A percentile compares a stretch with the other conserved stretches of the same genome.
Conservation (phyloP, 2,329 filamentous ascomycete genomes). For the Dothiorella sarmentorum region DNA sequence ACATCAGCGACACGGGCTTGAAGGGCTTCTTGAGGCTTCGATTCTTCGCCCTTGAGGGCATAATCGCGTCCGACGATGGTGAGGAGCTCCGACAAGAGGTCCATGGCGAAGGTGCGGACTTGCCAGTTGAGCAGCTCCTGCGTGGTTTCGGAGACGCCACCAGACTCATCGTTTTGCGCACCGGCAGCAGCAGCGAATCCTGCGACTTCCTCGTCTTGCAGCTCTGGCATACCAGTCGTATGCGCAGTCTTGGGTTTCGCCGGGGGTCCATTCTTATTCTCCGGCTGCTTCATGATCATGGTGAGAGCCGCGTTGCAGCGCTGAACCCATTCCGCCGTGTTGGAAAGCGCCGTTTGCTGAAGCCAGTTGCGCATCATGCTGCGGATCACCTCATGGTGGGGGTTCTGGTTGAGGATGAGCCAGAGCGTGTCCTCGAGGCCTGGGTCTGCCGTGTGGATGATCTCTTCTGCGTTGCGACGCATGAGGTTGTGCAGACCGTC, state of each 20-base stretch:
- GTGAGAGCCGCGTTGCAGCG: constrained; percentile 85
- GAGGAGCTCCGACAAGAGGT: constrained; percentile 80
- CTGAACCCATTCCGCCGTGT: constrained; percentile 82
- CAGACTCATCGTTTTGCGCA: constrained; percentile 45
- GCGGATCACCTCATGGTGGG: constrained; percentile 73
- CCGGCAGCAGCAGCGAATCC: constrained; percentile 80
- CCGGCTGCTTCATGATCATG: constrained; percentile 62
- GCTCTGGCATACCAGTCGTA: constrained; percentile 59
- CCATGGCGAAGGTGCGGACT: constrained; percentile 89
- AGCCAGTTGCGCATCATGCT: constrained; percentile 93
- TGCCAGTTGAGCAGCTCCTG: constrained; percentile 95
- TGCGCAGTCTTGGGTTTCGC: constrained; percentile 37
- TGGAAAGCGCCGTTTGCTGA: constrained; percentile 76
- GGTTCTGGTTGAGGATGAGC: constrained; percentile 77
- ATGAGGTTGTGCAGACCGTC: constrained; percentile 92
- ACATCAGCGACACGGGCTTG: constrained; percentile 87
- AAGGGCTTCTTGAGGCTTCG: constrained; percentile 71
- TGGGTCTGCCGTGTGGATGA: constrained; percentile 69
- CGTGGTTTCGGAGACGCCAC: constrained; percentile 44
- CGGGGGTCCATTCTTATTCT: constrained; percentile 47
- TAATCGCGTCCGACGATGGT: constrained; percentile 74
- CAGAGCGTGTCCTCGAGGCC: constrained; percentile 89
- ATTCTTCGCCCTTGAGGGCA: constrained; percentile 67
- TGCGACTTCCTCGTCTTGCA: constrained; percentile 94
- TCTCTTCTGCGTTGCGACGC: constrained; percentile 83